These are phyloP conservation scores for Melocanna baccifera DNA, from an alignment of 176 grass and related monocot genomes.

Conservation along the genomic window DNA sequence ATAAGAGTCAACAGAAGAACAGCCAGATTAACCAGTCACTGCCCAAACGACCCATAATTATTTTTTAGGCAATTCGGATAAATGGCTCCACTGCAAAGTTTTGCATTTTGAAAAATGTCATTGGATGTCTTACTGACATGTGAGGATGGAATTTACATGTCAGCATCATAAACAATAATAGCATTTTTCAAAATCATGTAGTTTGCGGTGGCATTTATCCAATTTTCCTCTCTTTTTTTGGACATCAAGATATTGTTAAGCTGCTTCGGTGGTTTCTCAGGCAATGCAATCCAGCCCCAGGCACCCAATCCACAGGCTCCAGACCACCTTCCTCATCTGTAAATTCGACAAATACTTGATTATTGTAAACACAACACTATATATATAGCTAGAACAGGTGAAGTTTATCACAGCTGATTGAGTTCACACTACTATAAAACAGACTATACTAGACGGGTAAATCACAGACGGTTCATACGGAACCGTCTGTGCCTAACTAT, in stretches of 20 bases:
- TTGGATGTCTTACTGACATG: no score
- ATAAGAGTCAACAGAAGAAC: background rate
- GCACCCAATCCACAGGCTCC: conserved; percentile 66
- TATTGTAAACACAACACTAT: background rate
- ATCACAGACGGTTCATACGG: no score
- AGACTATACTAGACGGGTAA: no score
- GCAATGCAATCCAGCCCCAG: conserved; percentile 62
- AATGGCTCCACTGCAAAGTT: no score
- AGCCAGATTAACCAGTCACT: background rate
- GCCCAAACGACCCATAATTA: background rate
- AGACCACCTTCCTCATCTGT: conserved; percentile 53
- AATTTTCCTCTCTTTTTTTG: background rate
- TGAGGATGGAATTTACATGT: background rate
- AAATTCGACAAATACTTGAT: background rate
- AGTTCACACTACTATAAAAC: no score
- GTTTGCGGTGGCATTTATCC: background rate
- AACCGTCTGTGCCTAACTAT: no score
- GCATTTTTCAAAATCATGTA: background rate
- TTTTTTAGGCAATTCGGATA: no score
- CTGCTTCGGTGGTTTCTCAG: conserved; percentile 9
- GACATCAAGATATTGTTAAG: background rate
- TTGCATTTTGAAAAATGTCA: no score
- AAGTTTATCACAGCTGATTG: background rate
- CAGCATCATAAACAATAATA: background rate
- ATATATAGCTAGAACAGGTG: background rate